These are phyloP conservation scores for Tilletia setariae DNA, from an alignment of 1,284 basidiomycete species.

Conservation along the genomic window DNA sequence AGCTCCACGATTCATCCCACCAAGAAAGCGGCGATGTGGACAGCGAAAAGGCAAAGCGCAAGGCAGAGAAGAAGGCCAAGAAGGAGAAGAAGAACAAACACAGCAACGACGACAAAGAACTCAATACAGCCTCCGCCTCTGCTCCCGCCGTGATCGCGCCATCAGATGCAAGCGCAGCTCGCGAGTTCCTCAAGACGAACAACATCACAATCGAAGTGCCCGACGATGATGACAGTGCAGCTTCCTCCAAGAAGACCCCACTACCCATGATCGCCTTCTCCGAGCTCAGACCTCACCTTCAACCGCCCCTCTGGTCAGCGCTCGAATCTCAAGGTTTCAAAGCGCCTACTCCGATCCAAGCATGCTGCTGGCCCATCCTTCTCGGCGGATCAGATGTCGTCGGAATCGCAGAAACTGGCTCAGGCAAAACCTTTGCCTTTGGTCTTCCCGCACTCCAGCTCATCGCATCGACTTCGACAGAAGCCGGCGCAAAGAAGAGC, in stretches of 20 bases:
- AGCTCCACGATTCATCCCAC: slow-evolving; percentile 20
- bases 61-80: slow-evolving; percentile 22
- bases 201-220: slow-evolving; percentile 52
- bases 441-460: slow-evolving; percentile 82
- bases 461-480: slow-evolving; percentile 54
- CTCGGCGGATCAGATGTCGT: slow-evolving; percentile 81
- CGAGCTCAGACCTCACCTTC: slow-evolving; percentile 67
- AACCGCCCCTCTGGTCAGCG: slow-evolving; percentile 60
- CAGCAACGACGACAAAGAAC: not conserved
- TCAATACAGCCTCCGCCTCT: slow-evolving; percentile 17
- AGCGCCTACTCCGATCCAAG: slow-evolving; percentile 91
- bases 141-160: slow-evolving; percentile 44
- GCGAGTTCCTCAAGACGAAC: slow-evolving; percentile 45
- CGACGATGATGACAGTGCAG: slow-evolving; percentile 54
- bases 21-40: slow-evolving; percentile 51
- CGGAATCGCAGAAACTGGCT: slow-evolving; percentile 96
- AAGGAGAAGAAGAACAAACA: not conserved
- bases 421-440: slow-evolving; percentile 93
- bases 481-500: slow-evolving; percentile 33
- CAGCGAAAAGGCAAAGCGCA: slow-evolving; percentile 16
- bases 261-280: slow-evolving; percentile 71
- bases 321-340: slow-evolving; percentile 70
- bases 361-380: slow-evolving; percentile 89
- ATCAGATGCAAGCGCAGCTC: slow-evolving; percentile 55
- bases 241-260: slow-evolving; percentile 45